Evolutionary conservation across 1,284 basidiomycete genomes (phyloP), one percentile per base, ranked within the genome.

Genomic region (Malassezia globosa): DNA sequence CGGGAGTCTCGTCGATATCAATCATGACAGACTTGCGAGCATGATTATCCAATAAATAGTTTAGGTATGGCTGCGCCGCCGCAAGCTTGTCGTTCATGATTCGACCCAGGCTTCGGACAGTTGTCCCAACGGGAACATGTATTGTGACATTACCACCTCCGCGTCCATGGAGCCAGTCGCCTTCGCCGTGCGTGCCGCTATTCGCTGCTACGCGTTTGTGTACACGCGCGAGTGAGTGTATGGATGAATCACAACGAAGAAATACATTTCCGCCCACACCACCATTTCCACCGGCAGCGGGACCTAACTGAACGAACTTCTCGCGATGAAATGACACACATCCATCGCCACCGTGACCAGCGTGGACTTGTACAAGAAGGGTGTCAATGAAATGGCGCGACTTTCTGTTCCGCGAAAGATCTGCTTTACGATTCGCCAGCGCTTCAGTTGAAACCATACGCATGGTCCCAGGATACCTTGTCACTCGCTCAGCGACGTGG

Each of bases 271-370:
- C 69, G 6, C 69, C 69, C 1, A 55, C 46, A 1, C 69, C 67
- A 24, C 69, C 69, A 35, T 62, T 58, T 18, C 67, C 66, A 18
- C 69, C 69, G 8, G 64, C 68, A 1, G 69, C 64, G 14, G 69
- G 69, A 8, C 69, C 69, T 42, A 60, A 61, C n/a, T 59, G 43
- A 25, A 68, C 60, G 43, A 60, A 68, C 56, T 72, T 72, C 49
- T 63, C 69, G 31, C 67, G 62, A 22, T 66, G 55, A 36, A 72
- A 72, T 0, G 67, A 59, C 1, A 70, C 64, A 46, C 67, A 69
- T 5, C 69, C 69, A 37, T 72, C 69, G 16, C 69, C 69, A 35
- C 69, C 69, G 36, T 58, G 55, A 8, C 69, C 69, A 7, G 55
- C 65, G 2, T 56, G 54, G 34, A 66, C 43, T 7, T 53, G 54